Evolutionary conservation across 2,329 filamentous ascomycete species (phyloP).

Genomic region (Fusarium humuli): DNA sequence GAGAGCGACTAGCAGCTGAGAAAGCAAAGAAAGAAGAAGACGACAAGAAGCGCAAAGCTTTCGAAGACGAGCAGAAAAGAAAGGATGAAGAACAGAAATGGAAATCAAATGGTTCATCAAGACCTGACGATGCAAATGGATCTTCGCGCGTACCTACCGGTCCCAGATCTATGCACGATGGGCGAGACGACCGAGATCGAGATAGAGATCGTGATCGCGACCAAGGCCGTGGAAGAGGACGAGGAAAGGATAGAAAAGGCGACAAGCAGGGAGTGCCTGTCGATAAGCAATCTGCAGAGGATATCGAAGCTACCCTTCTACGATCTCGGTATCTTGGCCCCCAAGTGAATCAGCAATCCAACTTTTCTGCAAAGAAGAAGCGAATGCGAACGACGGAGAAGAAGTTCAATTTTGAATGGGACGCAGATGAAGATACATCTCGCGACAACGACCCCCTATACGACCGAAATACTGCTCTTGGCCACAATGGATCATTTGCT

Average conservation of each 20-base stretch:
- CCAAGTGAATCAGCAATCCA: conserved; percentile 83
- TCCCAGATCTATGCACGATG: conserved; percentile 71
- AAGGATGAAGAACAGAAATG: conserved; percentile 69
- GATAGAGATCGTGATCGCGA: conserved; percentile 21
- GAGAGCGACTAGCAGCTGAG: conserved; percentile 83
- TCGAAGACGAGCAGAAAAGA: conserved; percentile 75
- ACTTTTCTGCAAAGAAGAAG: conserved; percentile 96
- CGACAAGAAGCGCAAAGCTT: conserved; percentile 61
- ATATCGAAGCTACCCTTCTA: conserved; percentile 79
- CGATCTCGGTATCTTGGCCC: conserved; percentile 91
- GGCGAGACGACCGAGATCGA: conserved; percentile 49
- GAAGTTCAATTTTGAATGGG: conserved; percentile 99
- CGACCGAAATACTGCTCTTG: conserved; percentile 46
- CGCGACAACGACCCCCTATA: conserved; percentile 80
- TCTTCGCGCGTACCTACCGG: conserved; percentile 70
- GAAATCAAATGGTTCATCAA: conserved; percentile 48
- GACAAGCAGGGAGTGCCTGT: conserved; percentile 45
- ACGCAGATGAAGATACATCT: conserved; percentile 87
- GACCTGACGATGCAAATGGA: conserved; percentile 44
- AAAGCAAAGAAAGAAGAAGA: conserved; percentile 78
- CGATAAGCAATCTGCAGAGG: conserved; percentile 62
- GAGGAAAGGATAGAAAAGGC: conserved; percentile 56
- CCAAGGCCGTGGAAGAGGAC: conserved; percentile 36
- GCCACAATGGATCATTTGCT: conserved; percentile 56
- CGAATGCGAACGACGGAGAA: conserved; percentile 90